Base-by-base conservation (phyloP, 2,329 filamentous ascomycete genomes). In the Nothophoma quercina region DNA sequence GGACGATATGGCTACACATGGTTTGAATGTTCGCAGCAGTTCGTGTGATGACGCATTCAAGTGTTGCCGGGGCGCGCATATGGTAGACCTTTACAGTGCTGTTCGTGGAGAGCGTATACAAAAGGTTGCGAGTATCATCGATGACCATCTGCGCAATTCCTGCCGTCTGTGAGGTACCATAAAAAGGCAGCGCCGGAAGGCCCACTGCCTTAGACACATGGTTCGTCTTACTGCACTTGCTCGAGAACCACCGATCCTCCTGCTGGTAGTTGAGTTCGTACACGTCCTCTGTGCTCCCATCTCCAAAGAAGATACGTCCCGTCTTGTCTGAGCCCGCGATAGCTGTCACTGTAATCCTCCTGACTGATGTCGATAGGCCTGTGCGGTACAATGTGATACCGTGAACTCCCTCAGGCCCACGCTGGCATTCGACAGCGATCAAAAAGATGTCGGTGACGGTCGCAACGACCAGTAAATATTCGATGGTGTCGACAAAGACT, bases 221-320 rank as follows among this genome's bases (percentile, higher is more conserved):
- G 70, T 96, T 96, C 58, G 93, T 87, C 76, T 93, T 96, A 55
- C 88, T 87, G 71, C 91, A 96, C 60, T 89, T 85, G 73, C 87
- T 92, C 45, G 90, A 88, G 71, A 99, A 99, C 95, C 95, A 99
- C 64, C 90, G 89, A 76, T 99, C 95, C 73, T 98, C 92, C 68
- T 96, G 92, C 75, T 98, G 93, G 72, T 99, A 99, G 63, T 89
- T 93, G 46, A 99, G 84, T 75, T 99, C 95, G 72, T 95, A 91
- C 39, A 99, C 86, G 65, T 98, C 93, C 59, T 91, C 91, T 60
- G 93, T 90, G 42, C 81, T 83, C 42, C 83, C 84, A 29, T 92
- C 91, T 33, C 89, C 88, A 68, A 97, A 96, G 79, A 99, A 99
- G 60, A 99, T 95, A 56, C 95, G 89, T 7, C 96, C 96, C 18